A percentile compares a stretch with the other conserved stretches of the same genome.
Evolutionary conservation across 345 rosid genomes (phyloP).

Genomic region (Populus davidiana): DNA sequence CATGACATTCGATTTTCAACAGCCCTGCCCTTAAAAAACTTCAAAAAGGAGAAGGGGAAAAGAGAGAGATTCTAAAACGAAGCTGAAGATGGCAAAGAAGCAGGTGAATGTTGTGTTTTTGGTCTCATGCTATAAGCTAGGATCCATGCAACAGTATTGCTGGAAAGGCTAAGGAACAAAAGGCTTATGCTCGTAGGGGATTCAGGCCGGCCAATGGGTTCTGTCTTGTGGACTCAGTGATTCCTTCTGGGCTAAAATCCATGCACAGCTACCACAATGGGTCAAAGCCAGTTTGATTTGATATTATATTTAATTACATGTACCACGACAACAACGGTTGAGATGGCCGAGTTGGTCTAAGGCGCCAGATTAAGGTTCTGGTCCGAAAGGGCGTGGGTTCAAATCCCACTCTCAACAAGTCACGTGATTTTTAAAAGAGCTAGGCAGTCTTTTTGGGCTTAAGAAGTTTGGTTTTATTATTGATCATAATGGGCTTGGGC

Average conservation of each 20-base stretch:
- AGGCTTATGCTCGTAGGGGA: constrained; percentile 30
- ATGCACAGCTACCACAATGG: constrained; percentile 31
- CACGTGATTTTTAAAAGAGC: too few species aligned
- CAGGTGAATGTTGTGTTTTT: constrained; percentile 1
- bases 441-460: too few species aligned
- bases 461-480: too few species aligned
- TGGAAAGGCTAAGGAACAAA: constrained; percentile 31
- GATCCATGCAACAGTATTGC: constrained; percentile 27
- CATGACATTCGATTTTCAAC: constrained; percentile 21
- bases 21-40: constrained; percentile 9
- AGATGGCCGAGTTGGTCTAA: constrained; percentile 99
- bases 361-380: constrained; percentile 99
- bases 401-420: constrained; percentile 93
- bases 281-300: constrained; percentile 47
- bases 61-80: neutral
- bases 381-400: constrained; percentile 99
- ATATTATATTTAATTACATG: accelerated
- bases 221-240: constrained; percentile 22
- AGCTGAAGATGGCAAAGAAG: constrained; percentile 26
- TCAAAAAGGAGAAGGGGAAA: constrained; percentile 13
- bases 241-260: constrained; percentile 34
- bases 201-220: constrained; percentile 30
- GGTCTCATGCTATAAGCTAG: constrained; percentile 11
- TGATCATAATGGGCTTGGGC: too few species aligned
- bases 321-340: constrained; percentile 26